Base-by-base conservation (phyloP, 202 grass and related monocot species). In the Zizania palustris region DNA sequence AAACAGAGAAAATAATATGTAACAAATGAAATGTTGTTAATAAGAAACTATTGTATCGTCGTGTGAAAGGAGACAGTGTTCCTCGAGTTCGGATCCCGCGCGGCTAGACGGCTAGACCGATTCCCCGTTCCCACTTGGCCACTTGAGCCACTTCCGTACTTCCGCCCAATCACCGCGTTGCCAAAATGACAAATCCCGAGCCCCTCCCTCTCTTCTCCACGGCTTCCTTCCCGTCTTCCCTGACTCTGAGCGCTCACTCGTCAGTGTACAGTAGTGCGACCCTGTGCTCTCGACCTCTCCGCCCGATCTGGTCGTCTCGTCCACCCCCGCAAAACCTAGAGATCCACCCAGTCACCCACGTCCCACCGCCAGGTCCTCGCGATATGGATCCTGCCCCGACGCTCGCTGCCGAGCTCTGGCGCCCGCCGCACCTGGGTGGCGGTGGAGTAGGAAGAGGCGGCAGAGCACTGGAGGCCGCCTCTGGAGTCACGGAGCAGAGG, bases 401-500 rank as follows among this genome's bases (percentile, higher is more conserved):
- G 3, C 75, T 87, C 65, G 74, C 87, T 67, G 84, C 87, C 18
- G 92, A 99, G 69, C 83, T 88, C 70, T 93, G 91, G 89, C 89
- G 82, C 64, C 75, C 81, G 50, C 91, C 87, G 71, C 72, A 71
- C 80, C 68, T 67, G 19, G 72, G 53, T 61, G 54, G 36, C 38
- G 77, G 28, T n/a, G n/a, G n/a, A n/a, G n/a, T n/a, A 28, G 28
- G 38, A 2, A 36, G 63, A 3, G 65, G 44, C 19, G 81, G 71
- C 22, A 67, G 83, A 19, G 86, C 79, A 0, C 69, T 73, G 56
- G 96, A 95, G 68, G 83, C 75, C 7, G 82, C 88, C 37, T 86
- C 91, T 3, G 85, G 76, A 33, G 80, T 99, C 39, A 96, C 96
- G 40, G 92, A 85, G 20, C 88, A 93, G 83, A 89, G 88, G 70